Percentiles rank a stretch among this genome's conserved stretches.
These are phyloP conservation scores for Ormosia semicastrata DNA, from an alignment of 306 rosid species.

Conservation along the genomic window DNA sequence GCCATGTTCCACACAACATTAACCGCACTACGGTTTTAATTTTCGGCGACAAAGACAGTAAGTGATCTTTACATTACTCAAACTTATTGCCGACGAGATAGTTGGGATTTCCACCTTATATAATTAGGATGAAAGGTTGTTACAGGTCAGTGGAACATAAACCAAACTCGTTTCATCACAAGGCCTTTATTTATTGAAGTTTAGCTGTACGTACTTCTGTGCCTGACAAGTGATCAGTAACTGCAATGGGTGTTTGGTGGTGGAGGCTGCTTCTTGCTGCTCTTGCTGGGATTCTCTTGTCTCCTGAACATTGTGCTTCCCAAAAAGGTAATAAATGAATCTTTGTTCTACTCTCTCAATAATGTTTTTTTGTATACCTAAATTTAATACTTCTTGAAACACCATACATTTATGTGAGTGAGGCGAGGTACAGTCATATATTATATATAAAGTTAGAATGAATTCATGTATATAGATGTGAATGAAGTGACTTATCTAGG, in stretches of 20 bases:
- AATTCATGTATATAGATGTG: too few relatives aligned
- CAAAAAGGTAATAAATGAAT: conserved; percentile 30
- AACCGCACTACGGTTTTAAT: background rate
- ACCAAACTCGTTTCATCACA: background rate
- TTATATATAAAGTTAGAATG: too few relatives aligned
- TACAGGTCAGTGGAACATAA: background rate
- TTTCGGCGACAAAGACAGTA: background rate
- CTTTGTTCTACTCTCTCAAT: background rate
- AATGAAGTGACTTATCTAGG: too few relatives aligned
- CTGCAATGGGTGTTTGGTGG: conserved; percentile 38
- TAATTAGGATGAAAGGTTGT: background rate
- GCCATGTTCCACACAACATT: background rate
- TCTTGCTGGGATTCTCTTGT: conserved; percentile 37
- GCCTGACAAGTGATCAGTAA: background rate
- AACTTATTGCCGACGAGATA: conserved; percentile 20
- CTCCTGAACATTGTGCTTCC: conserved; percentile 36
- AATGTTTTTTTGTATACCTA: too few relatives aligned
- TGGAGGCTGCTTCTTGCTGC: conserved; percentile 41
- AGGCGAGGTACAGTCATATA: too few relatives aligned
- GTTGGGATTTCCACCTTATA: conserved; percentile 11
- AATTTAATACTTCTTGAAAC: too few relatives aligned
- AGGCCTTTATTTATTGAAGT: background rate
- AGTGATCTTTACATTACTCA: background rate
- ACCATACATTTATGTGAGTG: too few relatives aligned
- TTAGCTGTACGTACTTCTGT: background rate